A percentile compares a stretch with the other conserved stretches of the same genome.
Conservation (phyloP, 345 rosid species). For the Ceriops zippeliana region DNA sequence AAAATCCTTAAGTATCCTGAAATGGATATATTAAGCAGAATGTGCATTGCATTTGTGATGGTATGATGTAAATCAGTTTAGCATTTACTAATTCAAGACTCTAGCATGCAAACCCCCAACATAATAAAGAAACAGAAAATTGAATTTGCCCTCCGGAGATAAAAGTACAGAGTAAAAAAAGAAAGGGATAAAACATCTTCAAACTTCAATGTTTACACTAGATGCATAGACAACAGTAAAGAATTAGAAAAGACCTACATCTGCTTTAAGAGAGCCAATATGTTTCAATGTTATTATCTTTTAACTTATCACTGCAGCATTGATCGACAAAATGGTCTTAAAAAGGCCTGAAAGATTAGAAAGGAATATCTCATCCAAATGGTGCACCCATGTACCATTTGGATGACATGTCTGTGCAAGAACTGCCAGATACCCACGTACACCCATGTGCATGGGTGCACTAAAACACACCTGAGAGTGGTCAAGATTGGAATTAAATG, state of each 20-base stretch:
- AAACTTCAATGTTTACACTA: neutral
- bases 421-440: neutral
- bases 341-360: too few species aligned
- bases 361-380: too few species aligned
- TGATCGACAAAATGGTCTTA: neutral
- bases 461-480: slow-evolving; percentile 63
- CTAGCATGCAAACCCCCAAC: too few species aligned
- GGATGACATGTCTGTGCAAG: neutral
- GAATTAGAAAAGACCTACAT: neutral
- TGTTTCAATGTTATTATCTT: neutral
- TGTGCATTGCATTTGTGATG: too few species aligned
- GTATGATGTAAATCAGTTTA: too few species aligned
- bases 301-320: neutral
- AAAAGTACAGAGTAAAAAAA: neutral
- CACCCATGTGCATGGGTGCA: neutral
- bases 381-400: too few species aligned
- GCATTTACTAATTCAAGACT: too few species aligned
- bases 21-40: too few species aligned
- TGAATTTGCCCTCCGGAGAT: neutral
- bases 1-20: too few species aligned
- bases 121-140: too few species aligned
- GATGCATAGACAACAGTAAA: neutral
- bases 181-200: too few species aligned
- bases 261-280: neutral
- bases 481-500: slow-evolving; percentile 72